Conservation (phyloP, 163 green algal genomes). For the Prototheca stagnorum region DNA sequence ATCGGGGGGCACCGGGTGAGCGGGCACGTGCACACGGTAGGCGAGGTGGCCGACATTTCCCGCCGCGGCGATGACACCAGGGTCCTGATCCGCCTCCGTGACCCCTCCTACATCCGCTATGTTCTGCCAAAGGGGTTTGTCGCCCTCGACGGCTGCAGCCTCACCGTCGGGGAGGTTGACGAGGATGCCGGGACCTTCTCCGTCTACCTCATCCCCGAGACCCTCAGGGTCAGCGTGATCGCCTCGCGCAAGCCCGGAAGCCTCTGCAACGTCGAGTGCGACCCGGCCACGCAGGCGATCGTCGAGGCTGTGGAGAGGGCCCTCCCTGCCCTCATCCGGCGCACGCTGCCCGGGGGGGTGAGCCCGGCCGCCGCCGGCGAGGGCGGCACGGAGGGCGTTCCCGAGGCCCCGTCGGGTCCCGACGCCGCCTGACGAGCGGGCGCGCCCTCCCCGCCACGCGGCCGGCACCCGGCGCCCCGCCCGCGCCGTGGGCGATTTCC, state of each 20-base stretch:
- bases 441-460: too few species aligned
- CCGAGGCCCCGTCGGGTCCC: too few species aligned
- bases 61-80: slow-evolving; percentile 53
- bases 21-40: slow-evolving; percentile 77
- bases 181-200: slow-evolving; percentile 43
- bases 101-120: slow-evolving; percentile 76
- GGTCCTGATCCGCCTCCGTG: slow-evolving; percentile 45
- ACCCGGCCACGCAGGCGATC: slow-evolving; percentile 62
- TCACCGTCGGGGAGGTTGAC: slow-evolving; percentile 67
- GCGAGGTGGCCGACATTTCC: slow-evolving; percentile 34
- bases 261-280: slow-evolving; percentile 80
- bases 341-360: too few species aligned
- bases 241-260: slow-evolving; percentile 45
- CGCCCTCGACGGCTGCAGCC: slow-evolving; percentile 79
- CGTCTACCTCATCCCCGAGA: slow-evolving; percentile 94
- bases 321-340: not conserved
- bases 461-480: too few species aligned
- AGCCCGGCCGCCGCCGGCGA: too few species aligned
- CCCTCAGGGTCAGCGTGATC: slow-evolving; percentile 64
- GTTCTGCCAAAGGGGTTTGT: slow-evolving; percentile 96
- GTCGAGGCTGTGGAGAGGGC: slow-evolving; percentile 25
- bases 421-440: too few species aligned
- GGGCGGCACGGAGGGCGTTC: too few species aligned
- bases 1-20: slow-evolving; percentile 88
- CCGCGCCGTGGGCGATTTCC: too few species aligned